phyloP scores from a whole-genome alignment of 495 filamentous ascomycete genomes.

The Pseudotulostoma volvatum region DNA sequence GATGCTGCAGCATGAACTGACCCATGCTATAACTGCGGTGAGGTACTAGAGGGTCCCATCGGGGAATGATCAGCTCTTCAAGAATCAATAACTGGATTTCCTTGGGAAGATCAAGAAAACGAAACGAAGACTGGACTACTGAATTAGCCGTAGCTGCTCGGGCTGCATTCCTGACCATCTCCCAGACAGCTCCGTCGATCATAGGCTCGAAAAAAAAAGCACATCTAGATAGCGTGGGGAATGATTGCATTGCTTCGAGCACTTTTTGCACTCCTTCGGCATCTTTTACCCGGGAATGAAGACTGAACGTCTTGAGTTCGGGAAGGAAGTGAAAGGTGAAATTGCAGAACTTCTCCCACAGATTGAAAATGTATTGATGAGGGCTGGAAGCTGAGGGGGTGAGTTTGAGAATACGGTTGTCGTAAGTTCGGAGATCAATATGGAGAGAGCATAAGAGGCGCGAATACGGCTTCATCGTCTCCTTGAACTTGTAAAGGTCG shows the following conservation, averaged over 20 bases:
- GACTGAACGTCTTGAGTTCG: constrained; percentile 8
- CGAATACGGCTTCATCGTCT: constrained; percentile 5
- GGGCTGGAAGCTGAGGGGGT: constrained; percentile 4
- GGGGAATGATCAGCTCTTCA: constrained; percentile 8
- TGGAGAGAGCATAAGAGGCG: constrained; percentile 8
- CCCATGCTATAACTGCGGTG: constrained; percentile 3
- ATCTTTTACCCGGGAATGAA: constrained; percentile 12
- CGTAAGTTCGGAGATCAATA: constrained; percentile 10
- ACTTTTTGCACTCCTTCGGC: constrained; percentile 8
- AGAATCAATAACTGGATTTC: constrained; percentile 16
- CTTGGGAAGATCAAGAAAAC: constrained; percentile 12
- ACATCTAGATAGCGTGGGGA: constrained; percentile 9
- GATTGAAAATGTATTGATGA: constrained; percentile 3
- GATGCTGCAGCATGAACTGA: constrained; percentile 1
- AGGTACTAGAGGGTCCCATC: constrained; percentile 5
- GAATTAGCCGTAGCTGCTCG: not conserved
- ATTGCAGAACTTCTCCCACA: constrained; percentile 12
- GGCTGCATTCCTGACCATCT: constrained; percentile 6
- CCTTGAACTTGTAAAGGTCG: constrained; percentile 8
- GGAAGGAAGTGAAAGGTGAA: constrained; percentile 5
- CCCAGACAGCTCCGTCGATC: constrained; percentile 7
- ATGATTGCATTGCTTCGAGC: constrained; percentile 7
- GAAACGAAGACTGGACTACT: constrained; percentile 7
- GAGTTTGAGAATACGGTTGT: constrained; percentile 6
- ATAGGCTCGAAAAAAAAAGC: constrained; percentile 8